Base-by-base conservation (phyloP, 768 basidiomycete species). In the Phaffia tasmanica region DNA sequence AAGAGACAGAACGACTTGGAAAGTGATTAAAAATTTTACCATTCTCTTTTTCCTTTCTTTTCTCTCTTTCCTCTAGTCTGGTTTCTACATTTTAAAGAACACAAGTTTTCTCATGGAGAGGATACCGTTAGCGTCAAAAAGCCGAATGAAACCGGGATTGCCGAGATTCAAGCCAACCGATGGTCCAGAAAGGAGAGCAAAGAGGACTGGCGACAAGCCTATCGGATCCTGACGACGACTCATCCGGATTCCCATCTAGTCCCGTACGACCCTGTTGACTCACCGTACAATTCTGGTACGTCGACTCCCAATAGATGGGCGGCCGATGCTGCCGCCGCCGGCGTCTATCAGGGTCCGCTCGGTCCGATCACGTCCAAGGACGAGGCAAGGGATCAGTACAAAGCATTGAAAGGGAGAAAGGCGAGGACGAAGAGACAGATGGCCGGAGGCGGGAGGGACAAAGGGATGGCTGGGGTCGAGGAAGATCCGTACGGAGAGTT, bases 31-130 rank as follows among this genome's bases (percentile, higher is more conserved):
- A n/a, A n/a, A n/a, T n/a, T n/a, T n/a, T n/a, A n/a, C n/a, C n/a
- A n/a, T n/a, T 23, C 23, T 55, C 53, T 49, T 32, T 35, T 35
- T 27, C 51, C 54, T 48, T 49, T 55, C 30, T n/a, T 57, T 57
- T 42, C 46, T 18, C 19, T 49, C 32, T n/a, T 29, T 67, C 49
- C 29, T 61, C 30, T 25, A 95, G 92, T 94, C 14, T 95, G 92
- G 92, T 95, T 93, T 79, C 87, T 88, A 70, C 86, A 88, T 70
- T 91, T 89, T 75, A 80, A 92, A 63, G 54, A 56, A 15, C 48
- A 68, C 49, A 62, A 68, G 57, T 62, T 68, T 27, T 47, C 62
- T 19, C 54, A 68, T 27, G 62, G 49, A 23, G 65, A 60, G 23
- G 65, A 67, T 48, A 30, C 50, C 16, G 6, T 19, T 16, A 25